Conservation (phyloP, 75 land plant species). For the Sequoia sempervirens region DNA sequence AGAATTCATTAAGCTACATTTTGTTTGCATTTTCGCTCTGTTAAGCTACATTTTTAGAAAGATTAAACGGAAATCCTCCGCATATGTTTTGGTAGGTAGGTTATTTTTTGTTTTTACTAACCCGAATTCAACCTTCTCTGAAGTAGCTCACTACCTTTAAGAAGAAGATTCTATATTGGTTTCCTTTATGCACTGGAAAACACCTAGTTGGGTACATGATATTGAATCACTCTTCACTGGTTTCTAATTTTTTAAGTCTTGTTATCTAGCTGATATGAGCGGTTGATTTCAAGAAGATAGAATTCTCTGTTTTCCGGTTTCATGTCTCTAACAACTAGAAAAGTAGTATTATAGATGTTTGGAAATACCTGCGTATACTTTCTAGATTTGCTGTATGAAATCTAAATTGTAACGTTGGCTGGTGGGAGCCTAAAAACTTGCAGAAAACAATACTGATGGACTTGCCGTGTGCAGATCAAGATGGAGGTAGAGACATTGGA, state of each 20-base stretch:
- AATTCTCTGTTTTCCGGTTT: neutral
- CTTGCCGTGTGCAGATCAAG: conserved; percentile 31
- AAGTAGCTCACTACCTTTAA: too few species aligned
- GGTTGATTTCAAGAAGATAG: neutral
- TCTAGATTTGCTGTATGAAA: too few species aligned
- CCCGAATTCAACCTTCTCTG: too few species aligned
- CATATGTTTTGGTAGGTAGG: too few species aligned
- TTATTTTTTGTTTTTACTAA: too few species aligned
- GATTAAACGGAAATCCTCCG: too few species aligned
- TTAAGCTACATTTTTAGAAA: too few species aligned
- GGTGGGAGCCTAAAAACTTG: neutral
- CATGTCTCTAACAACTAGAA: neutral
- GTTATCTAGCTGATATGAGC: neutral
- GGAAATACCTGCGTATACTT: neutral
- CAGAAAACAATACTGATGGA: neutral
- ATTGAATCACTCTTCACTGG: neutral
- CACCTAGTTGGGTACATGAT: neutral
- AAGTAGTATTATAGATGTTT: neutral
- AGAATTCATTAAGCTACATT: too few species aligned
- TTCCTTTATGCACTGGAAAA: neutral
- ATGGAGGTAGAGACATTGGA: conserved; percentile 53
- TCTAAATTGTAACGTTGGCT: neutral
- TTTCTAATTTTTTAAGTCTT: neutral
- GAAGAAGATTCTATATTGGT: neutral
- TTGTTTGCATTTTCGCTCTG: too few species aligned